Evolutionary conservation across 164 flowering plant genomes (phyloP).

Genomic region (Warburgia ugandensis): DNA sequence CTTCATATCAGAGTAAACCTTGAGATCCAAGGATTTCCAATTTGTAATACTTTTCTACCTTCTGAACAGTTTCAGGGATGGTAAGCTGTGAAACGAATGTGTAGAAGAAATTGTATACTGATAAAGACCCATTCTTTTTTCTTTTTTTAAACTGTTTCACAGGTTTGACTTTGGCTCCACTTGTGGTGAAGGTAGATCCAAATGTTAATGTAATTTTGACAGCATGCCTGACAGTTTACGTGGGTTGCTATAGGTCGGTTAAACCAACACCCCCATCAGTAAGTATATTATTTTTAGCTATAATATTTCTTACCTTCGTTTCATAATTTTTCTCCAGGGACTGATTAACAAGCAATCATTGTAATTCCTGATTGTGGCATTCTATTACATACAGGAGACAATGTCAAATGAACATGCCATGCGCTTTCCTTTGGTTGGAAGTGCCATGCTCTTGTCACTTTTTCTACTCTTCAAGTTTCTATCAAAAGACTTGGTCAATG

Average conservation of each 20-base stretch:
- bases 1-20: too few relatives aligned
- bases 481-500: constrained; percentile 94
- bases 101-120: too few relatives aligned
- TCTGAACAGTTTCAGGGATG: too few relatives aligned
- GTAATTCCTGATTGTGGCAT: not conserved
- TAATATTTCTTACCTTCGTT: not conserved
- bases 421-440: constrained; percentile 95
- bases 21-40: too few relatives aligned
- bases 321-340: not conserved
- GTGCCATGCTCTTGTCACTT: constrained; percentile 88
- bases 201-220: constrained; percentile 91
- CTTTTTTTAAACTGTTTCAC: too few relatives aligned
- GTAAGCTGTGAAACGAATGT: too few relatives aligned
- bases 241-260: constrained; percentile 91
- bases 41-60: too few relatives aligned
- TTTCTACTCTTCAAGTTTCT: constrained; percentile 93
- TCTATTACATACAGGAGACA: constrained; percentile 58
- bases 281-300: constrained; percentile 21
- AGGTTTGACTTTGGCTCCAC: constrained; percentile 89
- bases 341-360: not conserved
- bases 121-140: too few relatives aligned
- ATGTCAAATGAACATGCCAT: constrained; percentile 98
- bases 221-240: constrained; percentile 84
- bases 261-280: constrained; percentile 96
- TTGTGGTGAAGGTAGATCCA: constrained; percentile 78